Conservation (phyloP, 352 stramenopile species). For the Phytophthora cryptogea region DNA sequence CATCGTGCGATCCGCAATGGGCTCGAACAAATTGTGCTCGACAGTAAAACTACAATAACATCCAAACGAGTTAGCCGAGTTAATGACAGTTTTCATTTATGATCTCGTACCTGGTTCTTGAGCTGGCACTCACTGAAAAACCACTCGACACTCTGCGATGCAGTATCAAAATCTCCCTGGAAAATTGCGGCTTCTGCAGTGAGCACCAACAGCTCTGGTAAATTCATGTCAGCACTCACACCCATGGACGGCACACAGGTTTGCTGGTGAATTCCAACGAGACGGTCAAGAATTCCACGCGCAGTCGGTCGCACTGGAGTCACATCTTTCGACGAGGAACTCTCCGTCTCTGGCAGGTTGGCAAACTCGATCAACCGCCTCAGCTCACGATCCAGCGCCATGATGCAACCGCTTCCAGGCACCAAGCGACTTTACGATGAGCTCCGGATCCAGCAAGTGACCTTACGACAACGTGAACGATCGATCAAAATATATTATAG, state of each 20-base stretch:
- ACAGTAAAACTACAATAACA: slow-evolving; percentile 80
- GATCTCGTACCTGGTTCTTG: slow-evolving; percentile 74
- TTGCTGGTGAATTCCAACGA: slow-evolving; percentile 41
- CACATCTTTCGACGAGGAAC: slow-evolving; percentile 16
- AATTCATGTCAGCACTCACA: slow-evolving; percentile 32
- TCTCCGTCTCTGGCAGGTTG: slow-evolving; percentile 36
- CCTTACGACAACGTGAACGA: slow-evolving; percentile 20
- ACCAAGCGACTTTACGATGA: neutral
- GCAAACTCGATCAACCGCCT: slow-evolving; percentile 53
- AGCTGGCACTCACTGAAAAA: slow-evolving; percentile 67
- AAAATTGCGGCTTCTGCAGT: slow-evolving; percentile 68
- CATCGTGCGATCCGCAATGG: slow-evolving; percentile 55
- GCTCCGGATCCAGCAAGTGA: slow-evolving; percentile 10
- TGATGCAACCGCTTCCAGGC: slow-evolving; percentile 20
- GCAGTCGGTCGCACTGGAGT: slow-evolving; percentile 28
- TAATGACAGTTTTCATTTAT: neutral
- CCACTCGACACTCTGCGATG: slow-evolving; percentile 59
- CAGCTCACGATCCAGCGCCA: slow-evolving; percentile 62
- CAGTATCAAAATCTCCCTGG: slow-evolving; percentile 69
- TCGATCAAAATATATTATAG: slow-evolving; percentile 79
- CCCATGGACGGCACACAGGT: slow-evolving; percentile 37
- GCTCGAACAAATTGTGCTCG: slow-evolving; percentile 84
- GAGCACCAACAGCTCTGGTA: slow-evolving; percentile 82
- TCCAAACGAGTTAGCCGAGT: neutral
- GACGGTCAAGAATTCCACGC: slow-evolving; percentile 41